phyloP scores from a whole-genome alignment of 352 stramenopile genomes.

The Hyaloperonospora arabidopsidis region DNA sequence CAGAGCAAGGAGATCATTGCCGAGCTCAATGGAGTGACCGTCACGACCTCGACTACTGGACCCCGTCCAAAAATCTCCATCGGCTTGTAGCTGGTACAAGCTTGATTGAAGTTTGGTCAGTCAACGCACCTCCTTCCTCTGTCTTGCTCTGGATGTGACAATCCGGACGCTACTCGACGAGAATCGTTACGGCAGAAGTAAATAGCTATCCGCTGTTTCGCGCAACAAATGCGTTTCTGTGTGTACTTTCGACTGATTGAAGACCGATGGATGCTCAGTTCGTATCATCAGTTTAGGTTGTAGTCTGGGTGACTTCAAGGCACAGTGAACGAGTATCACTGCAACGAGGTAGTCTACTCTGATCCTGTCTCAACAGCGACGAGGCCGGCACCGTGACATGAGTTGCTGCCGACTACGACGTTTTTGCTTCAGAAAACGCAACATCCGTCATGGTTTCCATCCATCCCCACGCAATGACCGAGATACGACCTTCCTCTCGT shows the following conservation, averaged over 20 bases:
- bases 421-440: slow-evolving; percentile 1
- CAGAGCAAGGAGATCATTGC: slow-evolving; percentile 35
- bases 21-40: slow-evolving; percentile 35
- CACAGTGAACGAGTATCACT: no score
- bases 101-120: not conserved
- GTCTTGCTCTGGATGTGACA: no score
- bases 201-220: not conserved
- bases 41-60: slow-evolving; percentile 20
- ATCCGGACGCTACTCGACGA: no score
- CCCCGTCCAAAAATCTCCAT: slow-evolving; percentile 19
- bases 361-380: no score
- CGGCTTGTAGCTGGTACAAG: slow-evolving; percentile 16
- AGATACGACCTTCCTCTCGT: slow-evolving; percentile 87
- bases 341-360: no score
- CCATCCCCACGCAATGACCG: slow-evolving; percentile 90
- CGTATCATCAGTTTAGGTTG: no score
- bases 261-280: no score
- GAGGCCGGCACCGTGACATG: no score
- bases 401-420: slow-evolving; percentile 9
- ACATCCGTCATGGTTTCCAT: slow-evolving; percentile 61
- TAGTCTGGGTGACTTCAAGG: no score
- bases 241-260: not conserved
- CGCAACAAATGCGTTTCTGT: no score
- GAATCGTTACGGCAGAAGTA: not conserved
- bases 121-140: no score